Percentiles rank a stretch among this genome's conserved stretches.
These are phyloP conservation scores for Rhynchospora breviuscula DNA, from an alignment of 176 grass and related monocot genomes.

Conservation along the genomic window DNA sequence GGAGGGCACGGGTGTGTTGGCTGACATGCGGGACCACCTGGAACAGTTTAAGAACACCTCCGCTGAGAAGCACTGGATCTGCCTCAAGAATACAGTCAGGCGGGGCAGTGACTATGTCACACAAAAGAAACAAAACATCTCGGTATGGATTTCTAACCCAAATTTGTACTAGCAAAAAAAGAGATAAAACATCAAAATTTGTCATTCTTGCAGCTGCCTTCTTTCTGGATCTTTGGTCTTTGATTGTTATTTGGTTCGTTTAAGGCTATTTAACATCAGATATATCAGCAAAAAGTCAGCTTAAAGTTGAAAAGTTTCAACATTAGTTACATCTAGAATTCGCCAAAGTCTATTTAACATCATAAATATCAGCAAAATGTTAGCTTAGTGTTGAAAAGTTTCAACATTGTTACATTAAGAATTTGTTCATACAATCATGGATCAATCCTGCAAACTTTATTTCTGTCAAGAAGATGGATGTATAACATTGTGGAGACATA, in stretches of 20 bases:
- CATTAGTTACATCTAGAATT: background rate
- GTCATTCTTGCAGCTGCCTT: background rate
- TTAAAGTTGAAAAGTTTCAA: background rate
- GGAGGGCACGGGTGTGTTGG: constrained; percentile 27
- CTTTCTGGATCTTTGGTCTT: background rate
- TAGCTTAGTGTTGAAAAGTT: no score
- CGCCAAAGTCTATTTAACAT: background rate
- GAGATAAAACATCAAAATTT: background rate
- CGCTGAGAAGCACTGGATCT: constrained; percentile 51
- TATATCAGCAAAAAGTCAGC: background rate
- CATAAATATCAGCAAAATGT: no score
- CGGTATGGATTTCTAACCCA: background rate
- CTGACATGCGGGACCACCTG: constrained; percentile 41
- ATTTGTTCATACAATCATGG: background rate
- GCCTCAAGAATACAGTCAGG: constrained; percentile 45
- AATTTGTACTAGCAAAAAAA: background rate
- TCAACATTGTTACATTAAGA: background rate
- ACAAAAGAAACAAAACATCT: constrained; percentile 7
- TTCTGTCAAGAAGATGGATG: background rate
- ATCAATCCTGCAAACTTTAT: background rate
- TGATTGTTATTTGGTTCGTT: background rate
- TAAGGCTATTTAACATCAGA: background rate
- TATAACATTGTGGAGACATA: background rate
- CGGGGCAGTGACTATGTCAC: constrained; percentile 33
- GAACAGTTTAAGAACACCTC: constrained; percentile 40